A percentile compares a stretch with the other conserved stretches of the same genome.
Conservation (phyloP, 192 early-diverging fungal genomes). For the Pilaira anomala region DNA sequence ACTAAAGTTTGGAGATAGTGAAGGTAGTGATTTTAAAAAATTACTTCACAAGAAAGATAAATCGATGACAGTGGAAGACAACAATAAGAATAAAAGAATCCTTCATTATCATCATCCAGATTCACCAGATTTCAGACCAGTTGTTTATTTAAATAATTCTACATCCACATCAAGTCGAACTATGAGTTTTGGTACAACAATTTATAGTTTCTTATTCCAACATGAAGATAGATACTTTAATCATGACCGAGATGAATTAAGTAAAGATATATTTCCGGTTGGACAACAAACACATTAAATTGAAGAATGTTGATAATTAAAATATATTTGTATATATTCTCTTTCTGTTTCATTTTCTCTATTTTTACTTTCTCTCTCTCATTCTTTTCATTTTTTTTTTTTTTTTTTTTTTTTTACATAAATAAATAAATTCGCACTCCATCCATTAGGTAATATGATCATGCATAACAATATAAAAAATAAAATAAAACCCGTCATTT, state of each 20-base stretch:
- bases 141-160: neutral
- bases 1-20: conserved; percentile 5
- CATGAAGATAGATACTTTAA: conserved; percentile 16
- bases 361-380: too few relatives aligned
- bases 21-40: conserved; percentile 15
- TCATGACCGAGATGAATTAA: conserved; percentile 12
- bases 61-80: neutral
- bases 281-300: conserved; percentile 1
- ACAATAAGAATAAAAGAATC: conserved; percentile 5
- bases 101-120: too few relatives aligned
- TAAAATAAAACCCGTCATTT: neutral
- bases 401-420: too few relatives aligned
- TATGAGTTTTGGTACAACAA: neutral
- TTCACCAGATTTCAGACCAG: conserved; percentile 17
- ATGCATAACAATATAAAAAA: conserved; percentile 10
- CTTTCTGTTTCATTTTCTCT: too few relatives aligned
- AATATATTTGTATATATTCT: too few relatives aligned
- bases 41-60: conserved; percentile 15
- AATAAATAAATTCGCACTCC: too few relatives aligned
- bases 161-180: neutral
- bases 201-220: conserved; percentile 4
- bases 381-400: too few relatives aligned
- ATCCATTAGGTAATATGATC: neutral
- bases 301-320: neutral
- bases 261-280: conserved; percentile 19